Evolutionary conservation across 148 eudicot genomes (phyloP).

Genomic region (Amaranthus hypochondriacus): DNA sequence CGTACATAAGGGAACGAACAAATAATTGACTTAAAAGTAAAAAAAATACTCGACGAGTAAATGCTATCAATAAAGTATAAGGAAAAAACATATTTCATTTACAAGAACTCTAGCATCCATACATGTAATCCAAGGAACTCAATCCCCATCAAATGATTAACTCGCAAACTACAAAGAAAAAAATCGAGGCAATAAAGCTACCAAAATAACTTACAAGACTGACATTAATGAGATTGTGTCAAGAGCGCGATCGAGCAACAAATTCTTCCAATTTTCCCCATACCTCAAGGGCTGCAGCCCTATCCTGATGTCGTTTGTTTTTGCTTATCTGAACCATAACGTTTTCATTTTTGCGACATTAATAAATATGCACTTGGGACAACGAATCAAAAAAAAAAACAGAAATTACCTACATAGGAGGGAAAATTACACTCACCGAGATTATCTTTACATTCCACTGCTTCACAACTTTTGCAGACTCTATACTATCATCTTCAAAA

Average conservation of each 20-base stretch:
- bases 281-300: slow-evolving; percentile 95
- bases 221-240: slow-evolving; percentile 24
- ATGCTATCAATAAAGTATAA: too few relatives aligned
- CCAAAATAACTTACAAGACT: slow-evolving; percentile 14
- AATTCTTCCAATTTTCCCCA: slow-evolving; percentile 90
- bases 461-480: slow-evolving; percentile 81
- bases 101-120: not conserved
- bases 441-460: slow-evolving; percentile 98
- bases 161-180: not conserved
- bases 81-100: too few relatives aligned
- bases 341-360: not conserved
- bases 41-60: too few relatives aligned
- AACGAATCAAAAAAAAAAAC: not conserved
- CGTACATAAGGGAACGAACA: too few relatives aligned
- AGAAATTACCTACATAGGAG: not conserved
- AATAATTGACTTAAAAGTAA: too few relatives aligned
- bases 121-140: not conserved
- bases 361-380: not conserved
- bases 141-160: not conserved
- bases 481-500: slow-evolving; percentile 93
- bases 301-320: slow-evolving; percentile 90
- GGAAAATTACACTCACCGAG: slow-evolving; percentile 49
- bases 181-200: not conserved
- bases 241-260: slow-evolving; percentile 69
- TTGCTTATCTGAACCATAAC: slow-evolving; percentile 69